Percentiles rank a stretch among this genome's conserved stretches.
Conservation (phyloP, 2,329 filamentous ascomycete genomes). For the Epichloe gansuensis region DNA sequence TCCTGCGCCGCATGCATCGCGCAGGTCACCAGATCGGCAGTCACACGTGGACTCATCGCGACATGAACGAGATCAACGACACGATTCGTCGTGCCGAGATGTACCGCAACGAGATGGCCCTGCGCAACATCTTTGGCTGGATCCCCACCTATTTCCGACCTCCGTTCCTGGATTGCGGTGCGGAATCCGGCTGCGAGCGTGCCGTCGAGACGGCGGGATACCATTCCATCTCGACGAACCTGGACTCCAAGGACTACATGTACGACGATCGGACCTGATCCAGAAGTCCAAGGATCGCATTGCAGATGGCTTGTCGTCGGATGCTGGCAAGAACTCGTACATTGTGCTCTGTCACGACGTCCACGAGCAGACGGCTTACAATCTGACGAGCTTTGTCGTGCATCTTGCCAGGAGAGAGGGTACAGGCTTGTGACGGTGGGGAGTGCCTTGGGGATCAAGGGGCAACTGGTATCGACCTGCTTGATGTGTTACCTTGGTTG, state of each 20-base stretch:
- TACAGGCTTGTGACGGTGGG: conserved; percentile 38
- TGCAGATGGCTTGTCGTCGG: conserved; percentile 22
- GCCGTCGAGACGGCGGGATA: conserved; percentile 34
- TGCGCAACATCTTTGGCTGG: conserved; percentile 29
- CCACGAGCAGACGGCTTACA: conserved; percentile 32
- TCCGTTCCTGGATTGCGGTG: conserved; percentile 32
- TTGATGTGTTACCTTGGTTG: neutral
- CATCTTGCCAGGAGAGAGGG: neutral
- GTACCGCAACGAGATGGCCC: conserved; percentile 31
- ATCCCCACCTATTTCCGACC: conserved; percentile 32
- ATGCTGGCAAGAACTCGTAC: conserved; percentile 22
- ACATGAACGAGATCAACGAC: conserved; percentile 26
- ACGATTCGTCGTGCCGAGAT: conserved; percentile 26
- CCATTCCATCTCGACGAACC: conserved; percentile 42
- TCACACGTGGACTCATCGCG: conserved; percentile 35
- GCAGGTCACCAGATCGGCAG: conserved; percentile 34
- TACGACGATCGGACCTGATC: conserved; percentile 37
- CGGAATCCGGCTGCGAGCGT: conserved; percentile 25
- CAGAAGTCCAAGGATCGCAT: conserved; percentile 29
- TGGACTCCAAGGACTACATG: conserved; percentile 51
- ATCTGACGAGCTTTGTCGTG: conserved; percentile 15
- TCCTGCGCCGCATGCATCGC: conserved; percentile 28
- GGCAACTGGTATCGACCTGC: conserved; percentile 38
- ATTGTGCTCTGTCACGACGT: conserved; percentile 43
- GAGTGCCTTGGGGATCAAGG: conserved; percentile 43